phyloP scores from a whole-genome alignment of 192 early-diverging fungal species.

The Pecoramyces ruminantium region DNA sequence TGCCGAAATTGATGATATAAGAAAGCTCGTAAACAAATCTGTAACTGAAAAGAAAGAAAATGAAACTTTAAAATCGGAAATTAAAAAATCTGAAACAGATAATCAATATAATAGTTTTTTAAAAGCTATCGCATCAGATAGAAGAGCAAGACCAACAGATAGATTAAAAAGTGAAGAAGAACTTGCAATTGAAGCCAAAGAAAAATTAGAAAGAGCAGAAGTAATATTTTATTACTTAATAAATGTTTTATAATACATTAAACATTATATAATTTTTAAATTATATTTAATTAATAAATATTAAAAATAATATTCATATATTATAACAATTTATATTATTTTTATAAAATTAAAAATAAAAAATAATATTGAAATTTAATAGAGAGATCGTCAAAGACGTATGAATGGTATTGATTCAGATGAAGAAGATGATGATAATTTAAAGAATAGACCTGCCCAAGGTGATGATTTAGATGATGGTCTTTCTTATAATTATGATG shows the following conservation, averaged over 20 bases:
- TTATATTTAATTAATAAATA: no score
- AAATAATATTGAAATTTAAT: neutral
- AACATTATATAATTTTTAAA: no score
- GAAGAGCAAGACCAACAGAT: constrained; percentile 72
- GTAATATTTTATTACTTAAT: no score
- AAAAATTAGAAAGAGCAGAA: constrained; percentile 42
- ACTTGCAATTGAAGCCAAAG: constrained; percentile 63
- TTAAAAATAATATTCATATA: no score
- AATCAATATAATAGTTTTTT: constrained; percentile 72
- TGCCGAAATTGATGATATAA: constrained; percentile 70
- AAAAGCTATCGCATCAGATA: constrained; percentile 64
- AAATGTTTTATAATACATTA: no score
- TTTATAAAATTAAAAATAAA: no score
- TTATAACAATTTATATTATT: no score
- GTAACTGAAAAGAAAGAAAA: constrained; percentile 7
- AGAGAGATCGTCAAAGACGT: constrained; percentile 38
- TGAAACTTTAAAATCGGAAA: constrained; percentile 6
- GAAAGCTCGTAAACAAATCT: constrained; percentile 40
- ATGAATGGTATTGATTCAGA: constrained; percentile 57
- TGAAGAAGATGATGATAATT: constrained; percentile 10
- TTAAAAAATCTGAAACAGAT: constrained; percentile 13
- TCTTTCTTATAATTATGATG: constrained; percentile 3
- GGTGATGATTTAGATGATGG: constrained; percentile 32
- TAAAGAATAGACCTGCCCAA: constrained; percentile 15
- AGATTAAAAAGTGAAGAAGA: constrained; percentile 91